Evolutionary conservation across 306 rosid genomes (phyloP).

Genomic region (Mimosa pudica): DNA sequence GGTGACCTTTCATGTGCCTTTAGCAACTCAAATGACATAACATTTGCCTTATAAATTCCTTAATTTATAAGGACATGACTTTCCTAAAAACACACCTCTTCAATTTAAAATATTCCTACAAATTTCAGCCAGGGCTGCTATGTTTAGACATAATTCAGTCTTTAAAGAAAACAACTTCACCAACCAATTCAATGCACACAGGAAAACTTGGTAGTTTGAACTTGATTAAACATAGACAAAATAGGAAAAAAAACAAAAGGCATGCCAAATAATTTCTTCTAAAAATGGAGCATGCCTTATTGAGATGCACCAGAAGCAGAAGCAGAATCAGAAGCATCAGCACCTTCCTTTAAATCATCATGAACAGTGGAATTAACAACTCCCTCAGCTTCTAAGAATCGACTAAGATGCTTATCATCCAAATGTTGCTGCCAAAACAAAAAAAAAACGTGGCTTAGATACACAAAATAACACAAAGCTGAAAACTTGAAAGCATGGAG

Average conservation of each 20-base stretch:
- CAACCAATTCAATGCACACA: not conserved
- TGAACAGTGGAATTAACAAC: constrained; percentile 29
- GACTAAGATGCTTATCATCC: constrained; percentile 70
- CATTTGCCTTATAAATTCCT: too few species aligned
- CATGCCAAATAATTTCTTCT: not conserved
- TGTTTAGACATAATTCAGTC: constrained; percentile 10
- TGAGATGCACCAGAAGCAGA: constrained; percentile 32
- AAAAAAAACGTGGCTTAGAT: not conserved
- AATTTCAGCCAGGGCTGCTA: constrained; percentile 5
- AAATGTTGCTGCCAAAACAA: constrained; percentile 58
- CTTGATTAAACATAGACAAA: not conserved
- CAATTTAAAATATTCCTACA: too few species aligned
- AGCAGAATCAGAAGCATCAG: not conserved
- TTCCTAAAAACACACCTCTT: too few species aligned
- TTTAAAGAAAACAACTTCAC: not conserved
- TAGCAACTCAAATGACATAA: too few species aligned
- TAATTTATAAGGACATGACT: too few species aligned
- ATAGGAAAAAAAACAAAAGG: not conserved
- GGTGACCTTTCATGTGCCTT: too few species aligned
- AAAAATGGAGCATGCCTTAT: constrained; percentile 13
- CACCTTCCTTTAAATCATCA: constrained; percentile 24
- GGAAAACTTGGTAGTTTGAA: not conserved
- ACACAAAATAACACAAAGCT: not conserved
- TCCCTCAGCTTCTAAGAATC: constrained; percentile 70
- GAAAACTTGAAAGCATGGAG: not conserved